These are phyloP conservation scores for Peronospora farinosa DNA, from an alignment of 352 stramenopile genomes.

Conservation along the genomic window DNA sequence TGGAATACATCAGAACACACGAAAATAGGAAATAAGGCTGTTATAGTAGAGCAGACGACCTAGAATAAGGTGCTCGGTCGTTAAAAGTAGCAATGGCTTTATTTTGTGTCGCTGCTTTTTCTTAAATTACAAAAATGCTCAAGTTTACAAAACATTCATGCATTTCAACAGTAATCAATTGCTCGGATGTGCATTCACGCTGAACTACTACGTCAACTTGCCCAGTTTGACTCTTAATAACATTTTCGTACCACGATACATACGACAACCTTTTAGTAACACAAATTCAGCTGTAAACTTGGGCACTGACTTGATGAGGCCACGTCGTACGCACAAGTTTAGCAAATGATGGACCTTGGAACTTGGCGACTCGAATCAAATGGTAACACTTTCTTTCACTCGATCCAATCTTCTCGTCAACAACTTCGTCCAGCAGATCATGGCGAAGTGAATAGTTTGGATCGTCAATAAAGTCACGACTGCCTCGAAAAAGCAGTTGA, in stretches of 20 bases:
- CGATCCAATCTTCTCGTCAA: conserved; percentile 5
- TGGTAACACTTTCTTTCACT: conserved; percentile 12
- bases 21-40: not conserved
- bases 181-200: no score
- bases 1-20: not conserved
- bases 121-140: no score
- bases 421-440: conserved; percentile 21
- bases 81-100: no score
- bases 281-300: conserved; percentile 41
- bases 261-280: not conserved
- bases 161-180: no score
- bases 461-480: conserved; percentile 42
- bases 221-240: no score
- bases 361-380: conserved; percentile 5
- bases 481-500: conserved; percentile 58
- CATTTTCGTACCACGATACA: no score
- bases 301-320: conserved; percentile 55
- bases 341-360: conserved; percentile 32
- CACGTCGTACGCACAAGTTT: conserved; percentile 45
- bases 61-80: no score
- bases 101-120: no score
- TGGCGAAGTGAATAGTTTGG: conserved; percentile 48
- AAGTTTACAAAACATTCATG: no score
- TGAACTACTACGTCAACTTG: no score
- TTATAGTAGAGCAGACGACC: no score